Conservation (phyloP, 768 basidiomycete genomes). For the Mycena belliarum region DNA sequence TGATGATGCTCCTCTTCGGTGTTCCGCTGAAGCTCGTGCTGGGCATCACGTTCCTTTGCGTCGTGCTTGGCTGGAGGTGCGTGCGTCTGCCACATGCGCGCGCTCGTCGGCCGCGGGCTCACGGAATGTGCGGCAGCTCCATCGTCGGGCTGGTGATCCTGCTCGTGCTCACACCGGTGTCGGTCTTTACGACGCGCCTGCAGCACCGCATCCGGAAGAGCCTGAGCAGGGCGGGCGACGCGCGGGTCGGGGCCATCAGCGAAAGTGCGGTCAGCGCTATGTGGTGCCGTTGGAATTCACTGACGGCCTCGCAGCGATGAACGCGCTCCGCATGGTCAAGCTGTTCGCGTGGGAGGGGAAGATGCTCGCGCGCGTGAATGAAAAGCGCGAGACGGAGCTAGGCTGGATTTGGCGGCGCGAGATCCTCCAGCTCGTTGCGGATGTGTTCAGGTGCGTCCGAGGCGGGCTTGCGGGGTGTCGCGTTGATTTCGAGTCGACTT, state of each 20-base stretch:
- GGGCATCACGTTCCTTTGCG: conserved; percentile 31
- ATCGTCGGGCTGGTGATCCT: conserved; percentile 47
- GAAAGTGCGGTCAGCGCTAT: no score
- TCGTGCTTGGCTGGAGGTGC: conserved; percentile 33
- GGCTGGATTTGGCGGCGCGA: conserved; percentile 53
- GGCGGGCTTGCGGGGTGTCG: background rate
- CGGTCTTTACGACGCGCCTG: conserved; percentile 42
- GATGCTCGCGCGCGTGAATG: conserved; percentile 52
- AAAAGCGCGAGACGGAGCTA: conserved; percentile 64
- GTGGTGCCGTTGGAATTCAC: conserved; percentile 19
- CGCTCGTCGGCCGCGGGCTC: background rate
- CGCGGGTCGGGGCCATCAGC: conserved; percentile 44
- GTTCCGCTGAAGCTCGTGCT: conserved; percentile 24
- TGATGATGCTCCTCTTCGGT: conserved; percentile 23
- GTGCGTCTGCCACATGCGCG: background rate
- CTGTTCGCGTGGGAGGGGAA: conserved; percentile 68
- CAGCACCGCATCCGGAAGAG: conserved; percentile 21
- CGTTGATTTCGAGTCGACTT: no score
- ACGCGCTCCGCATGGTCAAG: conserved; percentile 51
- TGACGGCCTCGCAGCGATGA: conserved; percentile 29
- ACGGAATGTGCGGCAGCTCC: conserved; percentile 26
- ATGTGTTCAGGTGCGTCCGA: conserved; percentile 44
- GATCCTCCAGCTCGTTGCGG: conserved; percentile 50
- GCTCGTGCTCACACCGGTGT: conserved; percentile 43
- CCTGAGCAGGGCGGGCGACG: conserved; percentile 31